These are phyloP conservation scores for Isabelozyma heimii DNA, from an alignment of 805 yeast genomes.

Conservation along the genomic window DNA sequence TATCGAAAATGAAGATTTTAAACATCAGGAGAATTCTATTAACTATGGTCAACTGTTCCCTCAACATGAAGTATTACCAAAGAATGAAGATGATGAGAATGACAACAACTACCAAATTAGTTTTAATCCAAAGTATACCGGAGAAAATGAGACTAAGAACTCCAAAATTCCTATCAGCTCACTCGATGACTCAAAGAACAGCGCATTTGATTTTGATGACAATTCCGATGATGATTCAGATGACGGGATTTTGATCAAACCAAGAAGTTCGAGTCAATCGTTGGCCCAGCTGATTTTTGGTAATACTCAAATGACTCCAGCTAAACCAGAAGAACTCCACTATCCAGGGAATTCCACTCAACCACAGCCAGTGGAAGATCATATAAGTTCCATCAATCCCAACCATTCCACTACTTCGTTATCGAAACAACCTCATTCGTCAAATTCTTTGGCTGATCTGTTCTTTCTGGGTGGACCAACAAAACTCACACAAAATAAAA, in stretches of 20 bases:
- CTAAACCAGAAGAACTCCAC: slow-evolving; percentile 9
- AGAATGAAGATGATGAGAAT: slow-evolving; percentile 1
- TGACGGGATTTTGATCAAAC: slow-evolving; percentile 36
- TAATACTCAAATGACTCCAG: slow-evolving; percentile 8
- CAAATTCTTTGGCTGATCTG: slow-evolving; percentile 36
- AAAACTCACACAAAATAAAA: slow-evolving; percentile 7
- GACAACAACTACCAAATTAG: neutral
- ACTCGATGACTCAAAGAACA: slow-evolving; percentile 12
- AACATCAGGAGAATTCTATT: slow-evolving; percentile 9
- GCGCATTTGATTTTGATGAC: slow-evolving; percentile 1
- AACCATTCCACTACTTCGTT: slow-evolving; percentile 29
- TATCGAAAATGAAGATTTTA: slow-evolving; percentile 23
- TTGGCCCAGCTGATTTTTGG: slow-evolving; percentile 42
- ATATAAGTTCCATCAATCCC: slow-evolving; percentile 29
- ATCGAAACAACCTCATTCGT: slow-evolving; percentile 41
- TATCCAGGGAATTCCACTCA: slow-evolving; percentile 15
- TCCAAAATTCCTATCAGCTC: slow-evolving; percentile 15
- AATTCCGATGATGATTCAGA: slow-evolving; percentile 21
- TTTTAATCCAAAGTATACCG: neutral
- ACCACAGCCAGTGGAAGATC: slow-evolving; percentile 24
- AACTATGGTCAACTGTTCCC: slow-evolving; percentile 3
- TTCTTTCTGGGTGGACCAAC: slow-evolving; percentile 27
- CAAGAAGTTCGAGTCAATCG: slow-evolving; percentile 40
- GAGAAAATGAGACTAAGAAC: neutral
- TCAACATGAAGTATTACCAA: slow-evolving; percentile 1